These are phyloP conservation scores for Microcyclosporella mali DNA, from an alignment of 2,329 filamentous ascomycete genomes.

Conservation along the genomic window DNA sequence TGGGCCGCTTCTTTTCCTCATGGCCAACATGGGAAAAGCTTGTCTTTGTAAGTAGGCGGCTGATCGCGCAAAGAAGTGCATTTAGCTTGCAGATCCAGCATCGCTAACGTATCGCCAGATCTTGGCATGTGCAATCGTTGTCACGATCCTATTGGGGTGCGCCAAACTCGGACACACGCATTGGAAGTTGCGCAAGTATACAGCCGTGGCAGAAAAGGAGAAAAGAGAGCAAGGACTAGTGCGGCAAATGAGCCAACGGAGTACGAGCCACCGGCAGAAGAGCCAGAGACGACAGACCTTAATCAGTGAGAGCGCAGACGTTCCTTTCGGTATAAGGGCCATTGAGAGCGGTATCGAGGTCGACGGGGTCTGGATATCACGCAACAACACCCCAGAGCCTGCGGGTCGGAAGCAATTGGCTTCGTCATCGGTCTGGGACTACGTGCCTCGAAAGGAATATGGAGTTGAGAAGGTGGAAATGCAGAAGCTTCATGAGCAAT, in stretches of 20 bases:
- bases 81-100: constrained; percentile 22
- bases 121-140: constrained; percentile 61
- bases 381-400: constrained; percentile 36
- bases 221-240: constrained; percentile 30
- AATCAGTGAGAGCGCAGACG: constrained; percentile 52
- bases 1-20: constrained; percentile 37
- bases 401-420: constrained; percentile 23
- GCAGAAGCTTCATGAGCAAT: constrained; percentile 2
- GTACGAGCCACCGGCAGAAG: neutral
- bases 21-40: constrained; percentile 87
- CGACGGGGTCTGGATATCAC: constrained; percentile 64
- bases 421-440: constrained; percentile 15
- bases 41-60: constrained; percentile 64
- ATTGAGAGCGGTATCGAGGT: constrained; percentile 77
- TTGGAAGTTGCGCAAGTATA: constrained; percentile 39
- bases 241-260: constrained; percentile 27
- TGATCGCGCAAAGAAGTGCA: constrained; percentile 9
- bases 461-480: constrained; percentile 19
- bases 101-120: constrained; percentile 47
- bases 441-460: constrained; percentile 7
- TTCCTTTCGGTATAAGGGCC: constrained; percentile 81
- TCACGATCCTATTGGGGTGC: constrained; percentile 63
- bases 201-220: constrained; percentile 26
- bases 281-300: constrained; percentile 5
- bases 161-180: constrained; percentile 53